These are phyloP conservation scores for Pichia sp. DNA, from an alignment of 1,139 yeast genomes.

Conservation along the genomic window DNA sequence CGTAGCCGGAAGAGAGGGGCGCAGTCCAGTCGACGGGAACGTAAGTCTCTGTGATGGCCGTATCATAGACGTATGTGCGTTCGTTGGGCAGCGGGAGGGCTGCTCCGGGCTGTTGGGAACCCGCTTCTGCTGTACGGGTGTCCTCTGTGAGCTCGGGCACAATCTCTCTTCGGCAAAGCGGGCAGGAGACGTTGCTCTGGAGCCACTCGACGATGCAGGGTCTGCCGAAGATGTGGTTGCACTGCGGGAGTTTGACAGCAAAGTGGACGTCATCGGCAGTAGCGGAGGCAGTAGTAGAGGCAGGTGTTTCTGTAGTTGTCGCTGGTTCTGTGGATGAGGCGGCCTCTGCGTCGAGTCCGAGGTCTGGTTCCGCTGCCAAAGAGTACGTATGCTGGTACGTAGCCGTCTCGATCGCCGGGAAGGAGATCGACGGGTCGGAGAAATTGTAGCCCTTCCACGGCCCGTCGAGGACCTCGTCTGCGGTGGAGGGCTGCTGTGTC, in stretches of 20 bases:
- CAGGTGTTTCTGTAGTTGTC: neutral
- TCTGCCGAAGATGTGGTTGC: constrained; percentile 31
- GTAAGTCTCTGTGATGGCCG: constrained; percentile 29
- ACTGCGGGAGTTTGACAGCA: constrained; percentile 29
- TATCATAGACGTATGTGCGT: constrained; percentile 21
- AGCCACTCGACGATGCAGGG: constrained; percentile 33
- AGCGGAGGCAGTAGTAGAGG: neutral
- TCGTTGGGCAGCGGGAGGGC: neutral
- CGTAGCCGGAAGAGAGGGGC: constrained; percentile 20
- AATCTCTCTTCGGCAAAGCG: constrained; percentile 31
- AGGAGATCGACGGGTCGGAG: constrained; percentile 24
- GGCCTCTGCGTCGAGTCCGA: neutral
- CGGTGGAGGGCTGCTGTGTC: neutral
- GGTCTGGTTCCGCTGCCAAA: constrained; percentile 2
- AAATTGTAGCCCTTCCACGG: constrained; percentile 17
- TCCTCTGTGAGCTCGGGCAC: constrained; percentile 23
- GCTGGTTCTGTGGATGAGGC: neutral
- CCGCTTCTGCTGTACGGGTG: neutral
- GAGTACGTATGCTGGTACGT: constrained; percentile 9
- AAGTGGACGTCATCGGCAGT: constrained; percentile 18
- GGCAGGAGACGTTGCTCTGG: constrained; percentile 29
- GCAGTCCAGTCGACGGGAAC: constrained; percentile 31
- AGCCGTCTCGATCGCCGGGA: constrained; percentile 28
- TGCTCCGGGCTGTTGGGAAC: neutral
- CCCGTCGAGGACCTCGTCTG: neutral